These are phyloP conservation scores for Pythium folliculosum DNA, from an alignment of 352 stramenopile genomes.

Conservation along the genomic window DNA sequence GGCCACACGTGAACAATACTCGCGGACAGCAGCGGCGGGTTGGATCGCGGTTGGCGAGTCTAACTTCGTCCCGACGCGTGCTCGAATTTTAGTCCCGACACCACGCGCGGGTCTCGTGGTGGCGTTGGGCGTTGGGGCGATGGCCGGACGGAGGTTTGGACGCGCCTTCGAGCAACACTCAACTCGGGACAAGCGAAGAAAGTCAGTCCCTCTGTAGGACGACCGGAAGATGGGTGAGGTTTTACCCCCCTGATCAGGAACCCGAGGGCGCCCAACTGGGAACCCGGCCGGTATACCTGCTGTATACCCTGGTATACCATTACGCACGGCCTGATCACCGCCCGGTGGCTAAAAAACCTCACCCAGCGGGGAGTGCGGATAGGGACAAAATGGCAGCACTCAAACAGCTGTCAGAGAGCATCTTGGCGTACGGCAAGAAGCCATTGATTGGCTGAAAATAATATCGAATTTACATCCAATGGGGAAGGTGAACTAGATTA, in stretches of 20 bases:
- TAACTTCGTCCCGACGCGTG: not conserved
- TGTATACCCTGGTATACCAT: slow-evolving; percentile 13
- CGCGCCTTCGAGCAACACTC: slow-evolving; percentile 8
- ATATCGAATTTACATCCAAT: slow-evolving; percentile 10
- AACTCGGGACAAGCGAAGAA: slow-evolving; percentile 17
- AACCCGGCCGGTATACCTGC: not conserved
- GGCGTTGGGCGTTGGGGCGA: not conserved
- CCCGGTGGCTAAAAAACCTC: slow-evolving; percentile 11
- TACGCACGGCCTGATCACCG: slow-evolving; percentile 8
- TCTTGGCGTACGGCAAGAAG: not conserved
- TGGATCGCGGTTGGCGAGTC: not conserved
- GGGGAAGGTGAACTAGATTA: not conserved
- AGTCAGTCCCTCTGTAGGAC: slow-evolving; percentile 22
- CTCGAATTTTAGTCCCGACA: not conserved
- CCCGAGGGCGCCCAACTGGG: not conserved
- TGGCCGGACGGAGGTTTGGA: not conserved
- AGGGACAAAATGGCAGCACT: slow-evolving; percentile 7
- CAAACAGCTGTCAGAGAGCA: slow-evolving; percentile 18
- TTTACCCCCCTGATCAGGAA: slow-evolving; percentile 14
- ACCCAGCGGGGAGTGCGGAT: not conserved
- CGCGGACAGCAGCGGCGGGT: no score
- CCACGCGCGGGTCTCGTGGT: not conserved
- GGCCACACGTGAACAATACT: no score
- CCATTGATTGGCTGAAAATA: not conserved
- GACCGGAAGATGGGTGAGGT: slow-evolving; percentile 17